Percentiles rank a stretch among this genome's conserved stretches.
phyloP scores from a whole-genome alignment of 176 grass and related monocot species.

The Panicum miliaceum region DNA sequence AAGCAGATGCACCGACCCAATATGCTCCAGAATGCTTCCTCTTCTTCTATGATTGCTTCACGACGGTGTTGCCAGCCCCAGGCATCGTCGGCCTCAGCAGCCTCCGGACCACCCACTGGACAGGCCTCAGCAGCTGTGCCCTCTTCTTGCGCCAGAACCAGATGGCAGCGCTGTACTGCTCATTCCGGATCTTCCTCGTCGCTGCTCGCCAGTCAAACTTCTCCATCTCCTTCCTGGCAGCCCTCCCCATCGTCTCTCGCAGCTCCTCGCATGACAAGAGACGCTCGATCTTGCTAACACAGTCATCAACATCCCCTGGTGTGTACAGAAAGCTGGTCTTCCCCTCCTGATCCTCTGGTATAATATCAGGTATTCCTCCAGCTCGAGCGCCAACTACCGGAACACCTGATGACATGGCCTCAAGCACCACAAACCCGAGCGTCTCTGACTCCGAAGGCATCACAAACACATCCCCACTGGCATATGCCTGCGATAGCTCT shows the following conservation, averaged over 20 bases:
- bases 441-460: slow-evolving; percentile 84
- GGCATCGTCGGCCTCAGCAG: slow-evolving; percentile 20
- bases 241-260: slow-evolving; percentile 54
- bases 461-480: slow-evolving; percentile 75
- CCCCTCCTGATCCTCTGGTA: slow-evolving; percentile 64
- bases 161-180: slow-evolving; percentile 70
- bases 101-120: slow-evolving; percentile 52
- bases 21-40: background rate
- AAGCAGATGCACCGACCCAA: background rate
- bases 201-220: slow-evolving; percentile 69
- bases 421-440: slow-evolving; percentile 70
- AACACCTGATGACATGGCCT: slow-evolving; percentile 80
- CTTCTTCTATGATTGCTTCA: slow-evolving; percentile 24
- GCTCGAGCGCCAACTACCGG: slow-evolving; percentile 65
- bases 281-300: slow-evolving; percentile 62
- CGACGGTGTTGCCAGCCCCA: background rate
- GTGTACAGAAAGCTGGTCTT: slow-evolving; percentile 68
- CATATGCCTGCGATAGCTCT: slow-evolving; percentile 74
- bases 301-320: slow-evolving; percentile 68
- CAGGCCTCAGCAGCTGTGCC: slow-evolving; percentile 51
- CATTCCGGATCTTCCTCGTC: slow-evolving; percentile 62
- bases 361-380: slow-evolving; percentile 74
- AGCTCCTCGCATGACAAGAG: slow-evolving; percentile 56
- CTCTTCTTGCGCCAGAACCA: slow-evolving; percentile 75
- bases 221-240: slow-evolving; percentile 76